These are phyloP conservation scores for Drosera capensis DNA, from an alignment of 148 eudicot genomes.

Conservation along the genomic window DNA sequence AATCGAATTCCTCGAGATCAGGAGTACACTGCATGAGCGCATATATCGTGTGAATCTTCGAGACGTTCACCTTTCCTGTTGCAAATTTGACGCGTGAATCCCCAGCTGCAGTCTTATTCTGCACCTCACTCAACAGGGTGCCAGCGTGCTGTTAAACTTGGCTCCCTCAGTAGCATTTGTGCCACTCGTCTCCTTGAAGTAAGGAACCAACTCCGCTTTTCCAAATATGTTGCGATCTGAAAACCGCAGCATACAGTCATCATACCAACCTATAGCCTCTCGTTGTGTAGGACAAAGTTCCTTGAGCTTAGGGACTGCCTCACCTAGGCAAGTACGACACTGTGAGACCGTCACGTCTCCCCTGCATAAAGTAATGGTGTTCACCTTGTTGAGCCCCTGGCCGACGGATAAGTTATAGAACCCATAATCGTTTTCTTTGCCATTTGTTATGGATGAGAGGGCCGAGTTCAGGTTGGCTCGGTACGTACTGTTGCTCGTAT, in stretches of 20 bases:
- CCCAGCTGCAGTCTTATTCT: conserved; percentile 1
- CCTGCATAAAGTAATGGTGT: not conserved
- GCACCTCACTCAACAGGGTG: conserved; percentile 4
- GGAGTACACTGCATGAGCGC: conserved; percentile 16
- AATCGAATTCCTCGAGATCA: conserved; percentile 5
- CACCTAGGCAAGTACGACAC: conserved; percentile 15
- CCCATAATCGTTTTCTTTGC: not conserved
- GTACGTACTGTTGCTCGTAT: not conserved
- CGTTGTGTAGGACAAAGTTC: conserved; percentile 14
- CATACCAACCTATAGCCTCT: conserved; percentile 20
- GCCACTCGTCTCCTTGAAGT: not conserved
- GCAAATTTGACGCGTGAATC: conserved; percentile 13
- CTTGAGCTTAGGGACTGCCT: conserved; percentile 4
- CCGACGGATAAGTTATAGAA: not conserved
- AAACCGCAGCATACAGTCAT: conserved; percentile 20
- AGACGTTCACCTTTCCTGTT: not conserved
- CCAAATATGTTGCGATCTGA: conserved; percentile 8
- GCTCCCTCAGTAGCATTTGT: conserved; percentile 6
- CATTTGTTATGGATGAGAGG: not conserved
- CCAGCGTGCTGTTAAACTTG: conserved; percentile 8
- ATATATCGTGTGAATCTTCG: not conserved
- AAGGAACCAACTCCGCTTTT: conserved; percentile 1
- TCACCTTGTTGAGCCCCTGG: not conserved
- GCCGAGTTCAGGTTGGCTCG: not conserved
- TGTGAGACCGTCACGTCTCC: conserved; percentile 10